Base-by-base conservation (phyloP, 129 eudicot species). In the Gnaphalium uliginosum region DNA sequence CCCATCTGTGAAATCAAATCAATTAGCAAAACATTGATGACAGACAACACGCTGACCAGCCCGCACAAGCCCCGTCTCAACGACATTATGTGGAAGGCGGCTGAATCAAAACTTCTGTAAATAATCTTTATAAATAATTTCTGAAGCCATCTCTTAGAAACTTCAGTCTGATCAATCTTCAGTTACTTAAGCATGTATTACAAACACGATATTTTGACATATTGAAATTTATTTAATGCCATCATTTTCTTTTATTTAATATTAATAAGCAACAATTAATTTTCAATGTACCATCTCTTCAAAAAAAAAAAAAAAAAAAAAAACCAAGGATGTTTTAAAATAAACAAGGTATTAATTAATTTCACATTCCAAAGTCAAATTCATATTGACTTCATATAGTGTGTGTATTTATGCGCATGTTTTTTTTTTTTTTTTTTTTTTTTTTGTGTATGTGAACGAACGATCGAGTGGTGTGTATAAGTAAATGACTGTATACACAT, bases 1-100 rank as follows among this genome's bases (percentile, higher is more conserved):
- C 92, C 92, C 92, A 87, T 71, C 92, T 87, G 79, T 30, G 17
- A 65, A 72, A 66, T 41, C 59, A 51, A 66, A 79, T 1, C 53
- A 25, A 68, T 24, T 65, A 32, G 46, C 66, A 60, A 23, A 60
- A 60, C 17, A 2, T 60, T 35, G 39, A 35, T 35, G 8, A 6
- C 10, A 0, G 10, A 35, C 2, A 33, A 33, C 9, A n/a, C n/a
- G 9, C 9, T 33, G 9, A 33, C 7, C 7, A 33, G 7, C 9
- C 39, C 9, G 7, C 8, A 33, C 39, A 33, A 29, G 4, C 32
- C 32, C 8, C n/a, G 9, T 0, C 39, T 1, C 14, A 2, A 9
- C 46, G 46, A 37, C 46, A 37, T 37, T 9, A 39, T 10, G 46
- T 39, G 14, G 13, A 39, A 9, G 14, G 4, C n/a, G 14, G 13